Base-by-base conservation (phyloP, 768 basidiomycete species). In the Xerocomus brunneocitrinus region DNA sequence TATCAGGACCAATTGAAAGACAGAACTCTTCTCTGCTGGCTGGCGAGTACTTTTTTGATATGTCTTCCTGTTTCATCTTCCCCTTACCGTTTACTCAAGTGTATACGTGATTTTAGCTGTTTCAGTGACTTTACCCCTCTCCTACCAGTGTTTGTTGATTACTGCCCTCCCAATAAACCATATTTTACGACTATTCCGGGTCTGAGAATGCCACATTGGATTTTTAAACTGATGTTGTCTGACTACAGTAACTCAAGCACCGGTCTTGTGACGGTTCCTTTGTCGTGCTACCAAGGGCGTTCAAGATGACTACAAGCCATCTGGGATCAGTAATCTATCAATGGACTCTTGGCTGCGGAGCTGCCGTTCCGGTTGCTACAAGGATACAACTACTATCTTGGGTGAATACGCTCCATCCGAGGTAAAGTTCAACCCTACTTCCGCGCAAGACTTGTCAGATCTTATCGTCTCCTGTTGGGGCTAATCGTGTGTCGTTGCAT, bases 1-100 rank as follows among this genome's bases (percentile, higher is more conserved):
- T 56, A 52, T 50, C 48, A 63, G 65, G 58, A 61, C 62, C 55
- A 61, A 55, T 50, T 50, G 54, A 54, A 60, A 50, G 49, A 54
- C 53, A 47, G 38, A n/a, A 49, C 50, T 43, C 31, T 58, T 67
- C 50, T 55, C 52, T 58, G 52, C 47, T 63, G 63, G 54, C 54
- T 57, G 58, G 53, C 63, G 53, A 60, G 53, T 41, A 34, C 40
- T 47, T 50, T 54, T 19, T 41, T 57, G 52, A 54, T 62, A 52
- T 67, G 53, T 62, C 53, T 56, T 49, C 31, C n/a, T 12, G 7
- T 45, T 54, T 38, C 34, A 10, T 48, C 48, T 36, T 52, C 25
- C 34, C 27, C 8, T 54, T 40, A 9, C 45, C 25, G 35, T 49
- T 59, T 56, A 54, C 65, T 67, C 63, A 67, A 67, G 30, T 52